These are phyloP conservation scores for Fraxinus sp. DNA, from an alignment of 305 asterid genomes.

Conservation along the genomic window DNA sequence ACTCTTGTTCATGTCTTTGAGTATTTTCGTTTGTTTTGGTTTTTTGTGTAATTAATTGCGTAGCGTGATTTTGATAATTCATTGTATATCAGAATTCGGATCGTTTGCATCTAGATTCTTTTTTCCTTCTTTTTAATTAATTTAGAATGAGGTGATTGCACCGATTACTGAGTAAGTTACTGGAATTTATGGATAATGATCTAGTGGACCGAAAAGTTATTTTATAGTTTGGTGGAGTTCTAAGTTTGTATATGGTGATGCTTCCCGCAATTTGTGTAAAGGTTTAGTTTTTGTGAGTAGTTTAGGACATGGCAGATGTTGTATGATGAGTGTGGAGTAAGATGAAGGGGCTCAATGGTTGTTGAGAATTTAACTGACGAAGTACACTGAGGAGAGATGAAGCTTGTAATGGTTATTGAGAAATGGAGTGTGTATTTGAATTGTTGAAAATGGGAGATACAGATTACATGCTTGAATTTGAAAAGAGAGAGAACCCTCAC, in stretches of 20 bases:
- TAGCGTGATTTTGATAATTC: constrained; percentile 10
- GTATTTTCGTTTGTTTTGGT: not conserved
- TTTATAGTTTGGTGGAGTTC: constrained; percentile 7
- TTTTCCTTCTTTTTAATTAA: not conserved
- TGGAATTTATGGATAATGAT: constrained; percentile 14
- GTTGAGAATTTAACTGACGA: not conserved
- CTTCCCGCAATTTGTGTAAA: not conserved
- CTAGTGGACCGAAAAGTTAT: not conserved
- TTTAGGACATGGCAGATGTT: constrained; percentile 10
- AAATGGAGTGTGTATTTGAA: not conserved
- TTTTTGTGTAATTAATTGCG: not conserved
- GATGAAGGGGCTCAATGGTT: not conserved
- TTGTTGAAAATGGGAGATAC: constrained; percentile 13
- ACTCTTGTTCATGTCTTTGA: constrained; percentile 6
- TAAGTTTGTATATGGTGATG: constrained; percentile 10
- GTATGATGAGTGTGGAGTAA: constrained; percentile 8
- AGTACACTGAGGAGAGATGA: not conserved
- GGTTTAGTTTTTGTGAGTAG: constrained; percentile 13
- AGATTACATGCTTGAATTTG: constrained; percentile 5
- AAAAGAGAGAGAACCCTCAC: not conserved
- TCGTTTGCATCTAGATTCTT: not conserved
- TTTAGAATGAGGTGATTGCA: constrained; percentile 20
- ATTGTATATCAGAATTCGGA: not conserved
- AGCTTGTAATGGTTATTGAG: constrained; percentile 9
- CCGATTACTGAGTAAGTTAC: constrained; percentile 18